Conservation (phyloP, 2,329 filamentous ascomycete species). For the Sordariomycetes sp. region DNA sequence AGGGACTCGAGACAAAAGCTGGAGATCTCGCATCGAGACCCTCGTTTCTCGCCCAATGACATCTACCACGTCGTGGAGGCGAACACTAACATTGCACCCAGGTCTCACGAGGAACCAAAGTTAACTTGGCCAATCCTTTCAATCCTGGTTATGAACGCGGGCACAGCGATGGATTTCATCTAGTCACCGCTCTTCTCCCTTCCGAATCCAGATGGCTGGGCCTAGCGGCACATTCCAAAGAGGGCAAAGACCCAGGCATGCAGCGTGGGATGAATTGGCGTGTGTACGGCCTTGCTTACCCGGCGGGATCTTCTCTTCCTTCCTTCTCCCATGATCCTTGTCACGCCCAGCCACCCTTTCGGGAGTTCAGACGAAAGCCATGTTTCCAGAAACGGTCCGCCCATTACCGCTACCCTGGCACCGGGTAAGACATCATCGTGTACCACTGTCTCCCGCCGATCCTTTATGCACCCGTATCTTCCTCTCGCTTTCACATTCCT, state of each 20-base stretch:
- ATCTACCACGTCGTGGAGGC: background rate
- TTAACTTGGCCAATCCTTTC: background rate
- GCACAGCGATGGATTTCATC: background rate
- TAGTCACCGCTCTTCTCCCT: background rate
- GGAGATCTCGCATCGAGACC: background rate
- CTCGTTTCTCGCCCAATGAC: background rate
- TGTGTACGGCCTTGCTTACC: background rate
- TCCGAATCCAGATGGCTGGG: background rate
- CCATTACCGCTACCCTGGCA: background rate
- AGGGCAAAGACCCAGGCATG: background rate
- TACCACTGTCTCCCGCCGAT: background rate
- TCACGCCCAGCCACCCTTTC: background rate
- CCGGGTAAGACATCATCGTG: background rate
- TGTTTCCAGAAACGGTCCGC: background rate
- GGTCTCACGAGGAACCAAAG: background rate
- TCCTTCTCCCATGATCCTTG: background rate
- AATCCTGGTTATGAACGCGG: background rate
- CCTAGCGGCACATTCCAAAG: background rate
- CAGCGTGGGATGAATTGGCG: background rate
- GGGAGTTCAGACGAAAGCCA: background rate
- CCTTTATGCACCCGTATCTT: background rate
- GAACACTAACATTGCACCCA: background rate
- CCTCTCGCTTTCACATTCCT: background rate
- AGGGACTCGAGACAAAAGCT: background rate
- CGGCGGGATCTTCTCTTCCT: background rate